Evolutionary conservation across 257 asterid species (phyloP).

Genomic region (Scutellaria barbata): DNA sequence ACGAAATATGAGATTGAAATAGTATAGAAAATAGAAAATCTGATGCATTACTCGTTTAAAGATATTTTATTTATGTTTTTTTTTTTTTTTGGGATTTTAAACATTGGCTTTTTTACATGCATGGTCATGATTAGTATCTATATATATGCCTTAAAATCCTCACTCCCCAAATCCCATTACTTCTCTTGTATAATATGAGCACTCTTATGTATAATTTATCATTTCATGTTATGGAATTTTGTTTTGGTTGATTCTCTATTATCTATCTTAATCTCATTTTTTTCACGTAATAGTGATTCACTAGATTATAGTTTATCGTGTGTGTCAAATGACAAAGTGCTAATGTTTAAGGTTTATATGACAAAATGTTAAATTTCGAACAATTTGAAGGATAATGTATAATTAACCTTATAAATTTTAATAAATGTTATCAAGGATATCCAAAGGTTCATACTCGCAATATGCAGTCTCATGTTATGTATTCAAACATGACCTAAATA

Average conservation of each 20-base stretch:
- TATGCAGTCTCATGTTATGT: too few relatives aligned
- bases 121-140: conserved; percentile 15
- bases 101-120: conserved; percentile 13
- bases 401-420: too few relatives aligned
- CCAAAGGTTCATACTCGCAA: too few relatives aligned
- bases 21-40: not conserved
- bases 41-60: not conserved
- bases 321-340: too few relatives aligned
- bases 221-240: conserved; percentile 15
- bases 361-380: too few relatives aligned
- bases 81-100: not conserved
- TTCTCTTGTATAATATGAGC: conserved; percentile 15
- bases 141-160: not conserved
- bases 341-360: too few relatives aligned
- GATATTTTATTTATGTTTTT: conserved; percentile 3
- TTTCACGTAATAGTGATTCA: too few relatives aligned
- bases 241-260: not conserved
- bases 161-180: not conserved
- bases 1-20: conserved; percentile 11
- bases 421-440: too few relatives aligned
- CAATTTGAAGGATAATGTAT: too few relatives aligned
- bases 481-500: too few relatives aligned
- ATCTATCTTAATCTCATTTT: too few relatives aligned
- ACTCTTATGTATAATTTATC: not conserved
- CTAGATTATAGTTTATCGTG: too few relatives aligned